These are phyloP conservation scores for Chrysopogon serrulatus DNA, from an alignment of 176 grass and related monocot species.

Conservation along the genomic window DNA sequence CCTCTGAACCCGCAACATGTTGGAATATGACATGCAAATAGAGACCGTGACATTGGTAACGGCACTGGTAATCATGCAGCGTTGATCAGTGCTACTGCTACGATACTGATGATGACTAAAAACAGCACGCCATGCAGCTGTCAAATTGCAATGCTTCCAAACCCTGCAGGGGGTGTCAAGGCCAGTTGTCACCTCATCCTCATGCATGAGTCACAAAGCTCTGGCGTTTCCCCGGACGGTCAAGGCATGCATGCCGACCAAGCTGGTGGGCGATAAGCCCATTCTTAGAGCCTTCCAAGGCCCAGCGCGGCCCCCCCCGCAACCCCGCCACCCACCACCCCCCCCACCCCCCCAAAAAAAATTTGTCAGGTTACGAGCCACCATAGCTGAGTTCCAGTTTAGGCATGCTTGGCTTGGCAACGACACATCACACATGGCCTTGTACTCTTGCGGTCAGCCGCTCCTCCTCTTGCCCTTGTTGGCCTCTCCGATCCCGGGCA, in stretches of 20 bases:
- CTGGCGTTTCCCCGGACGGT: slow-evolving; percentile 29
- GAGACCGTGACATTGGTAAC: slow-evolving; percentile 2
- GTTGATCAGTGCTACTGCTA: background rate
- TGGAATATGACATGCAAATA: background rate
- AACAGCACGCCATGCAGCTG: background rate
- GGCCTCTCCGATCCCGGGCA: background rate
- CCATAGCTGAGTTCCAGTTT: background rate
- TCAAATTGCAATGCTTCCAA: background rate
- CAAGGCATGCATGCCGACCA: slow-evolving; percentile 36
- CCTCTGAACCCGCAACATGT: background rate
- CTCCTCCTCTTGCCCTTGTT: background rate
- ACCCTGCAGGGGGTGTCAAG: slow-evolving; percentile 5
- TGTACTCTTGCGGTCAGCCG: background rate
- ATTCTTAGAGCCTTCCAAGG: slow-evolving; percentile 27
- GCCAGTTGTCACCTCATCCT: slow-evolving; percentile 35
- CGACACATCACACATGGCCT: slow-evolving; percentile 45
- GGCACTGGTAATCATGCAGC: background rate
- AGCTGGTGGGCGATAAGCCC: slow-evolving; percentile 17
- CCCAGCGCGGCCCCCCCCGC: too few relatives aligned
- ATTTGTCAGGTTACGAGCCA: background rate
- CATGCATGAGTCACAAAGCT: slow-evolving; percentile 23
- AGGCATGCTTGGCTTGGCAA: background rate
- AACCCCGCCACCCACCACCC: too few relatives aligned
- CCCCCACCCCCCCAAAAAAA: too few relatives aligned
- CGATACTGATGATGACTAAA: background rate